A percentile compares a stretch with the other conserved stretches of the same genome.
phyloP scores from a whole-genome alignment of 2,329 filamentous ascomycete genomes.

The Scedosporium boydii region DNA sequence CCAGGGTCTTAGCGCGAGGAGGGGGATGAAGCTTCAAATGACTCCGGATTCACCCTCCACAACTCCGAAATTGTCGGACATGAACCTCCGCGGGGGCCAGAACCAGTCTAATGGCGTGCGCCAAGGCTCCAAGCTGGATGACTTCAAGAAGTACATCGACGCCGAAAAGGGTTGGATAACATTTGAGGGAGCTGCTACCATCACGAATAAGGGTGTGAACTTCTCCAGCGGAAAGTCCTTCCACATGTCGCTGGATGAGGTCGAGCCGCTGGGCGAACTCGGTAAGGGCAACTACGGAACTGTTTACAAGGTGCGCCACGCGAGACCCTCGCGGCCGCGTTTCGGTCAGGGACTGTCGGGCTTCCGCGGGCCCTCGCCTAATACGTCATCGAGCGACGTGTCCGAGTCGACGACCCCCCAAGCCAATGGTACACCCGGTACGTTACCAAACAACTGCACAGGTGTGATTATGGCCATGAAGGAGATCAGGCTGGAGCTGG shows the following conservation, averaged over 20 bases:
- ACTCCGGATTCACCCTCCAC: not conserved
- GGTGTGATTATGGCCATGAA: constrained; percentile 98
- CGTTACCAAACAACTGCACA: constrained; percentile 36
- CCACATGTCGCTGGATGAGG: constrained; percentile 89
- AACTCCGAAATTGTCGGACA: not conserved
- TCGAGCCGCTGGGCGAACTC: constrained; percentile 84
- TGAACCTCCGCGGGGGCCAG: constrained; percentile 6
- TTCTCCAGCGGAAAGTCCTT: constrained; percentile 87
- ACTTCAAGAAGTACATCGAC: constrained; percentile 74
- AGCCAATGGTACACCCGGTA: constrained; percentile 16
- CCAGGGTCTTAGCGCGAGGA: constrained; percentile 54
- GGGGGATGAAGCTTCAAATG: constrained; percentile 42
- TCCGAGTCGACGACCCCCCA: constrained; percentile 18
- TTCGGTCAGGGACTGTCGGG: constrained; percentile 49
- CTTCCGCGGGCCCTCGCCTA: constrained; percentile 28
- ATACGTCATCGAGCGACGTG: constrained; percentile 14
- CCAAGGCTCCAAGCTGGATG: constrained; percentile 42
- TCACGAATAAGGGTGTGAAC: constrained; percentile 82
- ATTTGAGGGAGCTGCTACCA: constrained; percentile 85
- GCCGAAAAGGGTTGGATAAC: constrained; percentile 83
- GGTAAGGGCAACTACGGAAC: constrained; percentile 98
- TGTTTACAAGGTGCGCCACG: constrained; percentile 91
- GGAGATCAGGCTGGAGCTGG: constrained; percentile 88
- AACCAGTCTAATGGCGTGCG: constrained; percentile 23
- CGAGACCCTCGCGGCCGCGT: constrained; percentile 49